phyloP scores from a whole-genome alignment of 2,329 filamentous ascomycete species.

The Paracorniculantispora psalliotae region DNA sequence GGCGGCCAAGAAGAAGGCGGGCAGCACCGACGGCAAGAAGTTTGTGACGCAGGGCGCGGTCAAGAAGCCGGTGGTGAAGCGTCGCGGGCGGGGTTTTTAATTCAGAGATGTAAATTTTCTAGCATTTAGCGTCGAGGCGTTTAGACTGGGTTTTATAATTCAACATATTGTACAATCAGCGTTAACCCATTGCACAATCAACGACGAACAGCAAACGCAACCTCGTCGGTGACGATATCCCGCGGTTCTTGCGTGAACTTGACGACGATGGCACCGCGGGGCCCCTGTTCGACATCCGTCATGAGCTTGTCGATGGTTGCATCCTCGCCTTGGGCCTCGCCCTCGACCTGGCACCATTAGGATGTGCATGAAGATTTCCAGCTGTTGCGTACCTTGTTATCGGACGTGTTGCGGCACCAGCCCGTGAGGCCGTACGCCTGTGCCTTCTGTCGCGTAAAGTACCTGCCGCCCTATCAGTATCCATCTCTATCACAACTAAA shows the following conservation, averaged over 20 bases:
- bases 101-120: background rate
- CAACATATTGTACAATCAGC: background rate
- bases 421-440: conserved; percentile 48
- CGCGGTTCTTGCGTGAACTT: conserved; percentile 67
- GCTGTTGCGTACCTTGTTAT: conserved; percentile 43
- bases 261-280: conserved; percentile 65
- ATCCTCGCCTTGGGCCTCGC: conserved; percentile 76
- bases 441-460: conserved; percentile 52
- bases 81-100: conserved; percentile 50
- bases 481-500: background rate
- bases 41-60: conserved; percentile 58
- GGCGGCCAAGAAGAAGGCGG: conserved; percentile 36
- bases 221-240: conserved; percentile 60
- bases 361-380: conserved; percentile 12
- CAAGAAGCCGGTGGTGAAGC: conserved; percentile 54
- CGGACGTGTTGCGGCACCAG: conserved; percentile 56
- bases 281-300: conserved; percentile 70
- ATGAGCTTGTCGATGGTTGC: conserved; percentile 64
- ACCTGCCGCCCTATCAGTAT: conserved; percentile 29
- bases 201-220: conserved; percentile 54
- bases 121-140: conserved; percentile 13
- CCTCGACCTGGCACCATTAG: conserved; percentile 62
- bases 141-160: background rate
- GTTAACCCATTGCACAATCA: conserved; percentile 16
- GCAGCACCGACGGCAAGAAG: conserved; percentile 42